phyloP scores from a whole-genome alignment of 192 early-diverging fungal genomes.

The Backusella tarrabulga region DNA sequence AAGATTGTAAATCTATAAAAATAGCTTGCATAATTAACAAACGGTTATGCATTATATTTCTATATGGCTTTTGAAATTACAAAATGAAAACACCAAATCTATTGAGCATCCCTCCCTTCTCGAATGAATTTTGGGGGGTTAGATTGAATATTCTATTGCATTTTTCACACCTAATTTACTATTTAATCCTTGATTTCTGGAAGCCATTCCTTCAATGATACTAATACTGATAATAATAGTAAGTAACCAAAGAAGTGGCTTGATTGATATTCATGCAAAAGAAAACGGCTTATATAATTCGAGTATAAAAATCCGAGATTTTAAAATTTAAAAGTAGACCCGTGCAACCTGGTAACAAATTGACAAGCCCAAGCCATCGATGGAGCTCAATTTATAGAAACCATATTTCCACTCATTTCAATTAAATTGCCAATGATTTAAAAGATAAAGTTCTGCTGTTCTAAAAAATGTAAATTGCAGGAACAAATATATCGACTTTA shows the following conservation, averaged over 20 bases:
- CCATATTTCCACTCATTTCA: not conserved
- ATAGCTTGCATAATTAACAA: no score
- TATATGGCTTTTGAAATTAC: no score
- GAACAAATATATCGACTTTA: not conserved
- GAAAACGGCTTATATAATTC: not conserved
- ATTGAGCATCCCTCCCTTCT: no score
- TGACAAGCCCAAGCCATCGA: not conserved
- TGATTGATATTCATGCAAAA: not conserved
- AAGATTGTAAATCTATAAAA: no score
- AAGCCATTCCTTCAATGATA: not conserved
- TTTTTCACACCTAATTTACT: no score
- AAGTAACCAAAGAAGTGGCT: not conserved
- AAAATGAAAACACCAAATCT: no score
- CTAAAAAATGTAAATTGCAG: not conserved
- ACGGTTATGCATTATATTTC: no score
- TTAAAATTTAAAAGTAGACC: not conserved
- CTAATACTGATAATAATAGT: not conserved
- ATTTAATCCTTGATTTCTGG: no score
- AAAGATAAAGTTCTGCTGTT: not conserved
- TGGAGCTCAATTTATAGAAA: not conserved
- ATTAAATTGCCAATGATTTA: not conserved
- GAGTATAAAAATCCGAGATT: not conserved
- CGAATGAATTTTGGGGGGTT: no score
- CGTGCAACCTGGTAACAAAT: not conserved
- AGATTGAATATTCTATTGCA: no score